Evolutionary conservation across 2,329 filamentous ascomycete species (phyloP).

Genomic region (Bipolaris cookei): DNA sequence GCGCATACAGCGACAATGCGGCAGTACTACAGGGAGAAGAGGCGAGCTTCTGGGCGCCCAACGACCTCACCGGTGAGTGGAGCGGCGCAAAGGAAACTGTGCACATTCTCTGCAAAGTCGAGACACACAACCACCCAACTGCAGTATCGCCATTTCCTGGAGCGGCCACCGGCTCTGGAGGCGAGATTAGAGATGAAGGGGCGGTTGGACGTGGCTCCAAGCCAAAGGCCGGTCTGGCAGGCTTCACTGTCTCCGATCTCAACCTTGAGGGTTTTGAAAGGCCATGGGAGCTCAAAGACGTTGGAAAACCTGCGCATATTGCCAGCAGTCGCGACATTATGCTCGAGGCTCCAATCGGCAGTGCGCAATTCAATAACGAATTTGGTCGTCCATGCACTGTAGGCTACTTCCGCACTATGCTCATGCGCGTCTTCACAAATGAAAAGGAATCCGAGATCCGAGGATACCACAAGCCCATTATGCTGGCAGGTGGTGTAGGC

Average conservation of each 20-base stretch:
- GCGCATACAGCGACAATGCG: slow-evolving; percentile 96
- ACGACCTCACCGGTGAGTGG: slow-evolving; percentile 86
- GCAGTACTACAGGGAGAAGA: slow-evolving; percentile 81
- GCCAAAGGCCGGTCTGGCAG: slow-evolving; percentile 88
- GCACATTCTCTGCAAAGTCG: slow-evolving; percentile 90
- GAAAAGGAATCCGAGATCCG: slow-evolving; percentile 72
- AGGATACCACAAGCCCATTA: slow-evolving; percentile 97
- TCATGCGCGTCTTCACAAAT: slow-evolving; percentile 69
- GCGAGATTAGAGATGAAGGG: slow-evolving; percentile 94
- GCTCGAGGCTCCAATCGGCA: slow-evolving; percentile 94
- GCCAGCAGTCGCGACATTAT: slow-evolving; percentile 96
- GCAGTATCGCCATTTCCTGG: slow-evolving; percentile 93
- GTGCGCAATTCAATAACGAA: slow-evolving; percentile 96
- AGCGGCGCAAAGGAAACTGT: slow-evolving; percentile 83
- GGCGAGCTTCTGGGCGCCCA: slow-evolving; percentile 84
- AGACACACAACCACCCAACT: slow-evolving; percentile 97
- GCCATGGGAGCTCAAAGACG: slow-evolving; percentile 84
- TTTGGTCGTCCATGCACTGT: slow-evolving; percentile 89
- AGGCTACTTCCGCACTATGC: slow-evolving; percentile 90
- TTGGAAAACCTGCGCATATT: slow-evolving; percentile 89
- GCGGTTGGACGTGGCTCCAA: slow-evolving; percentile 90
- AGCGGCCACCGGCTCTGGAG: slow-evolving; percentile 92
- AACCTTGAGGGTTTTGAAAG: slow-evolving; percentile 81
- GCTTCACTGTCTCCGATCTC: slow-evolving; percentile 95
- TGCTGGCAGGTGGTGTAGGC: slow-evolving; percentile 95